These are phyloP conservation scores for Penicillium sp. DNA, from an alignment of 2,329 filamentous ascomycete species.

Conservation along the genomic window DNA sequence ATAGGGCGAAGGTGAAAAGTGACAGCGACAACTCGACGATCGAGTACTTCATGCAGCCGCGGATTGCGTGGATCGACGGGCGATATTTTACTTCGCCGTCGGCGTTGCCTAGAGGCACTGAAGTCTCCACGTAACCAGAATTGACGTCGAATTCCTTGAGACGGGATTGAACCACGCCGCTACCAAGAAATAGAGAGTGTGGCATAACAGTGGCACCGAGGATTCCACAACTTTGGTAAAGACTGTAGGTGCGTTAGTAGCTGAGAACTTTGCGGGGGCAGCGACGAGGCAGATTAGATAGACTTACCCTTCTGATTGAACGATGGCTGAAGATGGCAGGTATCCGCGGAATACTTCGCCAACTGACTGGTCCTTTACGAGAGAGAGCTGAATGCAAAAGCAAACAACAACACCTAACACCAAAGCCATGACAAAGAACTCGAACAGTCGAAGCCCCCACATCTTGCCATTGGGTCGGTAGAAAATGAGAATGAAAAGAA, in stretches of 20 bases:
- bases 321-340: conserved; percentile 54
- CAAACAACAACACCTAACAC: conserved; percentile 58
- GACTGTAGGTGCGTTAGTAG: conserved; percentile 29
- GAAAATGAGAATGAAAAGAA: conserved; percentile 57
- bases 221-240: conserved; percentile 57
- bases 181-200: conserved; percentile 59
- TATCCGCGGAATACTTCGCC: conserved; percentile 57
- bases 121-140: conserved; percentile 37
- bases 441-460: conserved; percentile 53
- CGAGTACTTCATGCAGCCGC: conserved; percentile 70
- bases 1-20: conserved; percentile 79
- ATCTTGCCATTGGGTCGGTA: conserved; percentile 55
- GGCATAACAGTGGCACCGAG: conserved; percentile 59
- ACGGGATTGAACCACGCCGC: conserved; percentile 57
- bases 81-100: conserved; percentile 62
- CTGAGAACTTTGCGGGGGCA: not conserved
- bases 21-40: conserved; percentile 69
- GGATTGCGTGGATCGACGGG: conserved; percentile 71
- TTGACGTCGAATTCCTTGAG: conserved; percentile 50
- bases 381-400: conserved; percentile 58
- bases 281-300: not conserved
- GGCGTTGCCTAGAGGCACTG: conserved; percentile 31
- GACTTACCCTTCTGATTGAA: conserved; percentile 52
- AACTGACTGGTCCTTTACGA: conserved; percentile 50
- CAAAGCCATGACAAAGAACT: conserved; percentile 55